These are phyloP conservation scores for Plectosphaerella sp. DNA, from an alignment of 2,329 filamentous ascomycete species.

Conservation along the genomic window DNA sequence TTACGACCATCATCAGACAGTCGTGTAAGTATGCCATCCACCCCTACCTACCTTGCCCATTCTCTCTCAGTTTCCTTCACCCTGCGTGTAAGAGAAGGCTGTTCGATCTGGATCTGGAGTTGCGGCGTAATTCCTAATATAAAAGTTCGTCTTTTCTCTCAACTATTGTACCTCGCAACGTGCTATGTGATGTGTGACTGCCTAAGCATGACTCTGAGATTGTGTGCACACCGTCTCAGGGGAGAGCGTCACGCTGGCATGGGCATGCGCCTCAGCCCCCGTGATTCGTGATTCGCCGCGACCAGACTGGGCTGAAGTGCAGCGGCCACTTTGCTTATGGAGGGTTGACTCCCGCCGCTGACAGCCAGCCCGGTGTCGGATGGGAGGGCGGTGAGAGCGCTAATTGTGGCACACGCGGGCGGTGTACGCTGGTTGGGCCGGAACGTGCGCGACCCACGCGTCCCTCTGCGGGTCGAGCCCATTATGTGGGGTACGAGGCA, in stretches of 20 bases:
- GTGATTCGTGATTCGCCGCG: too few relatives aligned
- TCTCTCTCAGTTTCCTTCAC: conserved; percentile 5
- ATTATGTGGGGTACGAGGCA: neutral
- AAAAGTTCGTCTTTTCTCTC: conserved; percentile 9
- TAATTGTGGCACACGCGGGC: too few relatives aligned
- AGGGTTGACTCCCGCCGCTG: too few relatives aligned
- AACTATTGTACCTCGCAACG: neutral
- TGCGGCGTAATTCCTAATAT: conserved; percentile 7
- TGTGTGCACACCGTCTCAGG: too few relatives aligned
- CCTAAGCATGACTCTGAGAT: neutral
- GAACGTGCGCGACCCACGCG: too few relatives aligned
- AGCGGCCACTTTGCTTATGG: too few relatives aligned
- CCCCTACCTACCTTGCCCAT: conserved; percentile 1
- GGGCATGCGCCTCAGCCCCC: too few relatives aligned
- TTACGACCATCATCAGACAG: neutral
- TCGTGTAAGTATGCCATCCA: conserved; percentile 13
- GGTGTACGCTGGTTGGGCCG: too few relatives aligned
- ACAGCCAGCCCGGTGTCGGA: too few relatives aligned
- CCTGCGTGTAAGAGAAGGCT: conserved; percentile 4
- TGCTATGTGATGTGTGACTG: conserved; percentile 1
- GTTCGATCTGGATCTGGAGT: conserved; percentile 6
- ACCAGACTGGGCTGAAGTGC: too few relatives aligned
- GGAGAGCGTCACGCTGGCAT: too few relatives aligned
- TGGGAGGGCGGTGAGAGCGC: too few relatives aligned
- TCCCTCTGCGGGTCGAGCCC: neutral